Percentiles rank a stretch among this genome's conserved stretches.
phyloP scores from a whole-genome alignment of 257 asterid genomes.

The Eustoma russellianum region DNA sequence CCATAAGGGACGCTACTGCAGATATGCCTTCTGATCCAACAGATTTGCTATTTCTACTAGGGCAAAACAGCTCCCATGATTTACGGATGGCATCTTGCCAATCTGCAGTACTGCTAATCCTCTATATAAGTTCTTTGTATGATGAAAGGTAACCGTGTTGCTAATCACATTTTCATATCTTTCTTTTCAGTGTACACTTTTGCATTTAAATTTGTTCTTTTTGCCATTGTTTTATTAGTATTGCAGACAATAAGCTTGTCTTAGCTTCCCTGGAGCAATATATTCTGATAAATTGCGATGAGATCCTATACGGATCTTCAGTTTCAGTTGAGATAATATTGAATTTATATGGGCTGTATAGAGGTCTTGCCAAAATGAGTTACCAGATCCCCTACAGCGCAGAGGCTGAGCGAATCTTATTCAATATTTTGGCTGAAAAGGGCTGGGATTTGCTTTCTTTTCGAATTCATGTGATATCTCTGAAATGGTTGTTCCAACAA shows the following conservation, averaged over 20 bases:
- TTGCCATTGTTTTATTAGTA: constrained; percentile 25
- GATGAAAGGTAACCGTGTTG: constrained; percentile 56
- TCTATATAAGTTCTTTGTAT: constrained; percentile 64
- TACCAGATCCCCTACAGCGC: constrained; percentile 84
- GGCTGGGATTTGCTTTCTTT: constrained; percentile 71
- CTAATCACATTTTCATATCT: constrained; percentile 1
- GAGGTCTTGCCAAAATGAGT: constrained; percentile 69
- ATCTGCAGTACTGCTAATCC: constrained; percentile 59
- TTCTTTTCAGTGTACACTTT: constrained; percentile 2
- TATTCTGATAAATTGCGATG: constrained; percentile 59
- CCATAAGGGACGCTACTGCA: constrained; percentile 55
- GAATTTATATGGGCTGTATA: constrained; percentile 64
- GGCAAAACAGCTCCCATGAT: constrained; percentile 64
- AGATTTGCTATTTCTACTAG: constrained; percentile 81
- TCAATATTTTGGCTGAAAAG: constrained; percentile 47
- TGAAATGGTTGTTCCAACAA: constrained; percentile 92
- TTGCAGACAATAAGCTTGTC: constrained; percentile 76
- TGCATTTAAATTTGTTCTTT: constrained; percentile 4
- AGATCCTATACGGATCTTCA: constrained; percentile 25
- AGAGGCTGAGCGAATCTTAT: constrained; percentile 76
- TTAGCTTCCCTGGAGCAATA: constrained; percentile 91
- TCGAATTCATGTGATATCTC: constrained; percentile 54
- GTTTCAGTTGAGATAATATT: constrained; percentile 42
- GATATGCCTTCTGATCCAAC: constrained; percentile 78
- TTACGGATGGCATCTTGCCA: constrained; percentile 53